phyloP scores from a whole-genome alignment of 2,329 filamentous ascomycete species.

The Venturia aucupariae region DNA sequence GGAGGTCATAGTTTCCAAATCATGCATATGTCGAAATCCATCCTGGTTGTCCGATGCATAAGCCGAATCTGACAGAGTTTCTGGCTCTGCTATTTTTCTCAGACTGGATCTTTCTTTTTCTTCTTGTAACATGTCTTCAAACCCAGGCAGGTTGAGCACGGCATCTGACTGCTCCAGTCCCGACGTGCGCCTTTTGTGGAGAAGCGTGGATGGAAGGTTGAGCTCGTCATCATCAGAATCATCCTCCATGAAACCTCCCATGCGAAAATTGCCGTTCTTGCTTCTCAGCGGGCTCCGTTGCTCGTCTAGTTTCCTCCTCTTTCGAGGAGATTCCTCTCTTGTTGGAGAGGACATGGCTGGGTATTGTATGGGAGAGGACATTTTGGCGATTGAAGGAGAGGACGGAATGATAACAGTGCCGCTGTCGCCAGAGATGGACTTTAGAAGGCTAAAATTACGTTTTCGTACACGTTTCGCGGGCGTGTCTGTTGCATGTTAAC shows the following conservation, averaged over 20 bases:
- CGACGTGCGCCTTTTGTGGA: constrained; percentile 31
- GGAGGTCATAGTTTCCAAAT: not conserved
- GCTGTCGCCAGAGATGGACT: not conserved
- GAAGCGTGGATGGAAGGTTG: constrained; percentile 12
- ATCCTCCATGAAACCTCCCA: constrained; percentile 27
- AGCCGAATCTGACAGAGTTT: constrained; percentile 33
- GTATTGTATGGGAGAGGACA: constrained; percentile 52
- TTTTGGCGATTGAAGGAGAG: constrained; percentile 45
- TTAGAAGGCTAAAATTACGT: constrained; percentile 19
- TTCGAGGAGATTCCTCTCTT: constrained; percentile 29
- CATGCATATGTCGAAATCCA: not conserved
- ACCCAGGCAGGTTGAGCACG: not conserved
- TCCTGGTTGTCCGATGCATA: constrained; percentile 12
- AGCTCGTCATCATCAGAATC: constrained; percentile 25
- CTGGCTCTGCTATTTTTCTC: constrained; percentile 19
- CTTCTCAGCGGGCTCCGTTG: constrained; percentile 1
- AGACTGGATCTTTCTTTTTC: constrained; percentile 17
- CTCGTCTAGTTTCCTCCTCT: constrained; percentile 29
- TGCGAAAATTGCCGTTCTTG: constrained; percentile 3
- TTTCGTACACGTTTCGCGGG: constrained; percentile 8
- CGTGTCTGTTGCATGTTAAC: constrained; percentile 18
- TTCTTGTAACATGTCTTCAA: not conserved
- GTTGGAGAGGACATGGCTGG: constrained; percentile 41
- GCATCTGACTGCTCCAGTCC: not conserved
- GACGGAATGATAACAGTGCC: constrained; percentile 22